A percentile compares a stretch with the other conserved stretches of the same genome.
These are phyloP conservation scores for Boletus smithii DNA, from an alignment of 1,284 basidiomycete species.

Conservation along the genomic window DNA sequence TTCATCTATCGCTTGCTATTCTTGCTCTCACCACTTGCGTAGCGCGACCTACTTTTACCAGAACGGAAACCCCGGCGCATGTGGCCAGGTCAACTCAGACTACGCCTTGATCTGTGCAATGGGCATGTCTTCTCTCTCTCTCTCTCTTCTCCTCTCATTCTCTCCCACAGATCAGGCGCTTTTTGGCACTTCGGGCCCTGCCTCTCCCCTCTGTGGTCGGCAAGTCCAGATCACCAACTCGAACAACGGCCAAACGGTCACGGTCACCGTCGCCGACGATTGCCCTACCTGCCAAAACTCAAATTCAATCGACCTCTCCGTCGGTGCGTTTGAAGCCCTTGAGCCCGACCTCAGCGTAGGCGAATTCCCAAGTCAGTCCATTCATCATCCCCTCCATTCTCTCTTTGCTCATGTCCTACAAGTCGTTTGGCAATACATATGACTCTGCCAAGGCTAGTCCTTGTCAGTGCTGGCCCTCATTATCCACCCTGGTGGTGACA, in stretches of 20 bases:
- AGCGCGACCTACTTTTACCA: conserved; percentile 76
- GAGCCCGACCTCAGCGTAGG: conserved; percentile 51
- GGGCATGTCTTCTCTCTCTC: conserved; percentile 36
- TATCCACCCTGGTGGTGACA: conserved; percentile 38
- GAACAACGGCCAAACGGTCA: conserved; percentile 53
- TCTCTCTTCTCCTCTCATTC: conserved; percentile 8
- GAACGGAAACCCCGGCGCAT: conserved; percentile 67
- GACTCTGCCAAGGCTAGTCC: conserved; percentile 26
- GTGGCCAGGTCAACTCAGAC: conserved; percentile 68
- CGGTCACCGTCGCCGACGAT: conserved; percentile 69
- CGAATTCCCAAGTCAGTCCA: conserved; percentile 53
- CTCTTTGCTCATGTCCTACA: conserved; percentile 6
- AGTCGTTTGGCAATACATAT: conserved; percentile 49
- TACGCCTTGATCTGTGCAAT: conserved; percentile 68
- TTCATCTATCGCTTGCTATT: conserved; percentile 11
- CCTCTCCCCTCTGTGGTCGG: conserved; percentile 63
- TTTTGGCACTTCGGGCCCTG: conserved; percentile 48
- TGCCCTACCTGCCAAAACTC: conserved; percentile 77
- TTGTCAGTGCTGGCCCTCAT: background rate
- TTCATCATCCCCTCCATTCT: background rate
- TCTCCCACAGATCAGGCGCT: conserved; percentile 39
- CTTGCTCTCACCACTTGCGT: conserved; percentile 6
- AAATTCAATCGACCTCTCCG: conserved; percentile 79
- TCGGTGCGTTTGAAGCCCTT: conserved; percentile 67
- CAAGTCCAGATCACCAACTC: conserved; percentile 63